Base-by-base conservation (phyloP, 305 asterid genomes). In the Solanum aculeatissimum region DNA sequence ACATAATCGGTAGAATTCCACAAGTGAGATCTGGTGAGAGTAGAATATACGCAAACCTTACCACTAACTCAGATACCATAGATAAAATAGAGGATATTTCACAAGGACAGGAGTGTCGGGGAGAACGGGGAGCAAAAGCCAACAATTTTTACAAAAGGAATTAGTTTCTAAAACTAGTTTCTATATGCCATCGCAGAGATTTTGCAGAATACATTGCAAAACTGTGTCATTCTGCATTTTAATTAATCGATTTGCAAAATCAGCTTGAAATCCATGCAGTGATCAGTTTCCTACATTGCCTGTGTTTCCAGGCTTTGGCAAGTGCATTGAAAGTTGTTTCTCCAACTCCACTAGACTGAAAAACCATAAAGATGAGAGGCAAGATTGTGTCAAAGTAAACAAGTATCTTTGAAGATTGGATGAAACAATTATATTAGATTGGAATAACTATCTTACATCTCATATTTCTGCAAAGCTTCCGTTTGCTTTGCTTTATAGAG, bases 381-480 rank as follows among this genome's bases (percentile, higher is more conserved):
- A 29, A 78, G 60, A 78, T 78, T 78, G 82, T n/a, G 25, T 78
- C 29, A 51, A 27, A 51, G 42, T 54, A 29, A 78, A 29, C n/a
- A 51, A 54, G 18, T 32, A 53, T 78, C 47, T 53, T 51, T 29
- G 82, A 53, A 78, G 65, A 78, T 51, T 51, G 81, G n/a, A 80
- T 23, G 68, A 45, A 35, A 45, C 9, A 16, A 10, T 70, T 45
- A n/a, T n/a, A n/a, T n/a, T 6, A 51, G 71, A 51, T 23, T 77
- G 45, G 72, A 69, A 16, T 80, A 15, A 25, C 83, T 69, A 25
- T 84, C 98, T 91, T 88, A 95, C 99, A 92, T 90, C 88, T 92
- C 92, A 85, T 92, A 95, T 85, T 95, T 95, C 45, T 88, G 94
- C 82, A 88, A 84, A 45, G 99, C 99, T 89, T 95, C 99, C 70